Evolutionary conservation across 768 basidiomycete species (phyloP), one percentile per base, ranked within the genome.

Genomic region (Daedaleopsis nitida): DNA sequence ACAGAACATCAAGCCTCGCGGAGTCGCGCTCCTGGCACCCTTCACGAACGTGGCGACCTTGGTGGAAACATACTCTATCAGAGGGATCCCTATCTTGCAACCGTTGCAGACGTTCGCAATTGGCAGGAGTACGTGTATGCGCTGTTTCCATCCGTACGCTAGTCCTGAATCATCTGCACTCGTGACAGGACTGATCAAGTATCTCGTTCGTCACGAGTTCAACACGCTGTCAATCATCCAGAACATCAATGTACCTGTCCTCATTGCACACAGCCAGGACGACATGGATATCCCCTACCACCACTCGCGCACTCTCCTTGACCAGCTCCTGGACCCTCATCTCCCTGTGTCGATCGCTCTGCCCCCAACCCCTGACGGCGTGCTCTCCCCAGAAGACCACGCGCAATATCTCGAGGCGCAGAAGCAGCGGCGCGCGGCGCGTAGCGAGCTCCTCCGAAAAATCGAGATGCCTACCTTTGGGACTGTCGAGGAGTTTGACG

Each of bases 221-320:
- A 83, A 91, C 68, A 88, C 89, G 0, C 76, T 87, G 17, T 77
- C 80, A 12, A 77, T 84, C 17, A 79, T 90, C 38, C 78, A 82
- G 10, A 78, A 81, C 59, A 82, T 92, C 65, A 83, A 84, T 65
- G 82, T 83, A 0, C 86, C 88, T 10, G 80, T 91, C 8, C 76
- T 94, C 39, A 81, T 95, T 63, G 85, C 82, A 0, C 93, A 95
- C 71, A 85, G 92, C 8, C 77, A 80, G 62, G 80, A 93, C 70
- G 93, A 95, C 73, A 78, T 75, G 66, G 87, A 91, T 23, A 92
- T 94, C 50, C 86, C 87, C 0, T 78, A 84, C 65, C 76, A 80
- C 0, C 92, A 95, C 70, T 87, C 92, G 0, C 77, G 80, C 14
- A 73, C 77, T 0, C 81, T 95, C 23, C 92, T 92, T 73, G 78